phyloP scores from a whole-genome alignment of 139 green algal genomes.

The Chlamydomonas schloesseri region DNA sequence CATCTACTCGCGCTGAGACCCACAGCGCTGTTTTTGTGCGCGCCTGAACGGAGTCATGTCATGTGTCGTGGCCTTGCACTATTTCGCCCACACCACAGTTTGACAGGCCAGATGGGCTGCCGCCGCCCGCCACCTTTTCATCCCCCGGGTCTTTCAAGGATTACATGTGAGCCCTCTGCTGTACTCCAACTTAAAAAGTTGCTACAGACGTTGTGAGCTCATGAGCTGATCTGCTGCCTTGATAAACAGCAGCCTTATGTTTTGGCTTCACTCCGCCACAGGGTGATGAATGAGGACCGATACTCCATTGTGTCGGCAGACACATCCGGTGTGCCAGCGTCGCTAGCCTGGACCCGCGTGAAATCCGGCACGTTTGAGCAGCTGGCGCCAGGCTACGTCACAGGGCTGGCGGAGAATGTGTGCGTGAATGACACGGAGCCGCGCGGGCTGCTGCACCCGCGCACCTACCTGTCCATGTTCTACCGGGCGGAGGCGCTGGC shows the following conservation, averaged over 20 bases:
- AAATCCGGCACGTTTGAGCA: no score
- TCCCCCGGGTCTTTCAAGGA: background rate
- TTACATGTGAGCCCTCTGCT: background rate
- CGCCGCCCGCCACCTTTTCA: background rate
- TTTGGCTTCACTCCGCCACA: no score
- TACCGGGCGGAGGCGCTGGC: background rate
- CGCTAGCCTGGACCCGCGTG: background rate
- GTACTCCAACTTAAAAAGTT: no score
- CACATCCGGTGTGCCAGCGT: background rate
- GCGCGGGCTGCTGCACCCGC: background rate
- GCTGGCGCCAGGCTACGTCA: background rate
- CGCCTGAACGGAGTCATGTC: no score
- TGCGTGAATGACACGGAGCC: background rate
- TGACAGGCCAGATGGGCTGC: background rate
- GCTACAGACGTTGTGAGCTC: no score
- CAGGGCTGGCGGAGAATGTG: background rate
- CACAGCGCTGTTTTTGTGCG: no score
- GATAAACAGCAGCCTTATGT: no score
- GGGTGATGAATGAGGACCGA: background rate
- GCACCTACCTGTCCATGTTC: background rate
- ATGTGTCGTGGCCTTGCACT: no score
- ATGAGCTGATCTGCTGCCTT: no score
- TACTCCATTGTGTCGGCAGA: background rate
- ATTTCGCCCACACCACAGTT: background rate
- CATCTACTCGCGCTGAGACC: no score